Conservation (phyloP, 768 basidiomycete genomes). For the Glaciozyma antarctica region DNA sequence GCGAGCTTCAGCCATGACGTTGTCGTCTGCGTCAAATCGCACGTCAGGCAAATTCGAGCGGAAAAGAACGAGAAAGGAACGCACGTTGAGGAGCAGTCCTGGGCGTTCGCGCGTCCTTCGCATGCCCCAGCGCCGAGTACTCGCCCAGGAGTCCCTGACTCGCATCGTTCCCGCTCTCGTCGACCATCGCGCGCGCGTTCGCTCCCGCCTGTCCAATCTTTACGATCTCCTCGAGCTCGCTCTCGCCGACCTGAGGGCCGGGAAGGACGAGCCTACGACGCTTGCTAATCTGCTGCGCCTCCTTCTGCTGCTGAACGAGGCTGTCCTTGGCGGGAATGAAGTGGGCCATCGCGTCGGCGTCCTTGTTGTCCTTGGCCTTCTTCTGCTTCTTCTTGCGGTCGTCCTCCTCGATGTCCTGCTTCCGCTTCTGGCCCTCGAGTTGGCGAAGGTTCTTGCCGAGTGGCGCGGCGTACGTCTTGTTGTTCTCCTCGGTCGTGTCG, state of each 20-base stretch:
- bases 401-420: constrained; percentile 84
- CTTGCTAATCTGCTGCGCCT: constrained; percentile 88
- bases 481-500: constrained; percentile 88
- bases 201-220: constrained; percentile 93
- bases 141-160: constrained; percentile 80
- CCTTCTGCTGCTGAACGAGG: constrained; percentile 61
- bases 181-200: constrained; percentile 73
- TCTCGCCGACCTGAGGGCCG: constrained; percentile 82
- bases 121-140: constrained; percentile 79
- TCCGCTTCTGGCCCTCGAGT: constrained; percentile 63
- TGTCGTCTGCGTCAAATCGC: constrained; percentile 60
- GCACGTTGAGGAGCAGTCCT: constrained; percentile 85
- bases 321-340: constrained; percentile 95
- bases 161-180: constrained; percentile 60
- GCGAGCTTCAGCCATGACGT: constrained; percentile 83
- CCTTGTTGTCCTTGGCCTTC: constrained; percentile 53
- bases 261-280: constrained; percentile 76
- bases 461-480: constrained; percentile 69
- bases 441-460: constrained; percentile 32
- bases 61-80: constrained; percentile 38
- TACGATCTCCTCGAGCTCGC: constrained; percentile 92
- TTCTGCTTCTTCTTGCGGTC: constrained; percentile 83
- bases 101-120: constrained; percentile 86
- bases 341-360: constrained; percentile 60
- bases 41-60: neutral